phyloP scores from a whole-genome alignment of 805 yeast genomes.

The Ogataea parapolymorpha region DNA sequence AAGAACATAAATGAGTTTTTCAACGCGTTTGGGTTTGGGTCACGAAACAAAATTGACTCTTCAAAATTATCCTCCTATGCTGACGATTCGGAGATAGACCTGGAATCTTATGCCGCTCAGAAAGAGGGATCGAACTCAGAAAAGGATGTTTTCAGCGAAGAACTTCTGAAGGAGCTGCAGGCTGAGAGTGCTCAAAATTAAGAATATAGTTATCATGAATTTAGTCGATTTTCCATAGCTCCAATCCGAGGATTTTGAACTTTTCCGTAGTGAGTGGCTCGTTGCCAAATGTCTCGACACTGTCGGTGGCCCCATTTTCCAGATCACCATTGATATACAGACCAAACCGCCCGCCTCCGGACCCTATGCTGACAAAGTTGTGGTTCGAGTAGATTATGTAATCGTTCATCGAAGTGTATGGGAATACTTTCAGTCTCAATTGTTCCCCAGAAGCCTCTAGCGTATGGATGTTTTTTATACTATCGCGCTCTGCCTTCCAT shows the following conservation, averaged over 20 bases:
- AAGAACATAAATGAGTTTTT: conserved; percentile 18
- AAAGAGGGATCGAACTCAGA: conserved; percentile 1
- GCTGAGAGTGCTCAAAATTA: conserved; percentile 3
- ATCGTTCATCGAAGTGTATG: conserved; percentile 85
- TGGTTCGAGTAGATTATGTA: conserved; percentile 79
- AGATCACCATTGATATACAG: conserved; percentile 80
- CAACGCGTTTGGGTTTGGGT: conserved; percentile 18
- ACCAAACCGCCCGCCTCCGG: conserved; percentile 91
- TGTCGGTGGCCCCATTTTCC: conserved; percentile 70
- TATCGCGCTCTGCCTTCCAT: conserved; percentile 66
- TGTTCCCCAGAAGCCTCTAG: conserved; percentile 21
- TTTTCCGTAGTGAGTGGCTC: conserved; percentile 62
- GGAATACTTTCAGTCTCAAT: conserved; percentile 71
- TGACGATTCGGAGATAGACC: conserved; percentile 18
- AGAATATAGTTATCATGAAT: neutral
- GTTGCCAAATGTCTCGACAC: conserved; percentile 85
- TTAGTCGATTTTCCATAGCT: conserved; percentile 68
- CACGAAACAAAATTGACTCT: conserved; percentile 11
- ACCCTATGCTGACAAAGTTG: conserved; percentile 78
- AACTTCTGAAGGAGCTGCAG: conserved; percentile 11
- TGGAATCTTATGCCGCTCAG: conserved; percentile 10
- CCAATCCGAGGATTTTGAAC: conserved; percentile 74
- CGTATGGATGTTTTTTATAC: conserved; percentile 28
- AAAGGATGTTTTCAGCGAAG: conserved; percentile 10
- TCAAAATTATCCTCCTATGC: conserved; percentile 18